phyloP scores from a whole-genome alignment of 306 rosid genomes.

The Cicer arietinum region DNA sequence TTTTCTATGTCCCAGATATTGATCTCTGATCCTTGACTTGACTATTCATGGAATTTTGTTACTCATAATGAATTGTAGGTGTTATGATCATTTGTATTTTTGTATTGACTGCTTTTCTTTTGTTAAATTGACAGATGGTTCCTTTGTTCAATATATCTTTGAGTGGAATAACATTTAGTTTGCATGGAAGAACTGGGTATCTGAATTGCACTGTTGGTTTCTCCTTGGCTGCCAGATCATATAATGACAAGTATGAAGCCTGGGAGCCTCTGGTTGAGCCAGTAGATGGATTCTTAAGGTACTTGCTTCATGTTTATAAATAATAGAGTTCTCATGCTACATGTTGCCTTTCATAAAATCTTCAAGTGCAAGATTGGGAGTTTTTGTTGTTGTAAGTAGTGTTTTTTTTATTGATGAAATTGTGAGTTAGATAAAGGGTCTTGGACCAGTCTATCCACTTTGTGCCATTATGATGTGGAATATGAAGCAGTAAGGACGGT shows the following conservation, averaged over 20 bases:
- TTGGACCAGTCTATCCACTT: background rate
- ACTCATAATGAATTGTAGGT: constrained; percentile 25
- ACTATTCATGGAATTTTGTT: constrained; percentile 1
- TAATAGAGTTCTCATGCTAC: constrained; percentile 4
- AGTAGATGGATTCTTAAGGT: constrained; percentile 90
- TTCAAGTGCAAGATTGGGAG: constrained; percentile 21
- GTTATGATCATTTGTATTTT: constrained; percentile 3
- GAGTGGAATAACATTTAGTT: constrained; percentile 70
- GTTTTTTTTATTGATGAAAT: constrained; percentile 21
- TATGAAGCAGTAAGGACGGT: background rate
- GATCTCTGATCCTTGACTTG: constrained; percentile 30
- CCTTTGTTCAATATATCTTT: constrained; percentile 92
- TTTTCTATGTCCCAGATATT: constrained; percentile 14
- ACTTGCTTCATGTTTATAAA: background rate
- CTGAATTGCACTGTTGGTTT: constrained; percentile 74
- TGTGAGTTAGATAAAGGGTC: background rate
- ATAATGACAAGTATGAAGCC: constrained; percentile 85
- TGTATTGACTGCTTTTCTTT: constrained; percentile 41
- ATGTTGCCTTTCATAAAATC: constrained; percentile 28
- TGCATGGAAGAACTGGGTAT: constrained; percentile 80
- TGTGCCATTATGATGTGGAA: constrained; percentile 12
- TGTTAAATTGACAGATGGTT: constrained; percentile 78
- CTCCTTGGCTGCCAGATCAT: constrained; percentile 89
- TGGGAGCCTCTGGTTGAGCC: constrained; percentile 99
- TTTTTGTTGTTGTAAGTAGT: constrained; percentile 2